Conservation (phyloP, 805 yeast genomes). For the Yamadazyma olivae region DNA sequence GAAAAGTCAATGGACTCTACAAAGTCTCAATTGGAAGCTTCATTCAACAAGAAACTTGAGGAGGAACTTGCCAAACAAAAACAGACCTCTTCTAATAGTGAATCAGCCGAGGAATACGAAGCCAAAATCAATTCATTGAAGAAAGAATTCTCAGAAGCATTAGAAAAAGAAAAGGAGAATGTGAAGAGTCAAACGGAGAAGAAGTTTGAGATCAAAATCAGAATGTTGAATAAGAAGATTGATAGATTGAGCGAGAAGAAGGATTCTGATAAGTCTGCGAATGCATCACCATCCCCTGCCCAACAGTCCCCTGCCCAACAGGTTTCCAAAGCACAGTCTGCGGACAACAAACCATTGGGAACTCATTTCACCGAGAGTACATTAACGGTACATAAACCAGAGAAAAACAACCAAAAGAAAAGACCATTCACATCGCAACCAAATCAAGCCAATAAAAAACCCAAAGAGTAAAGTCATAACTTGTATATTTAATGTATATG, state of each 20-base stretch:
- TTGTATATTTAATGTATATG: constrained; percentile 1
- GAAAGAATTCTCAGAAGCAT: constrained; percentile 16
- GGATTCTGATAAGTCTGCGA: too few relatives aligned
- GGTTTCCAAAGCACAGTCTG: background rate
- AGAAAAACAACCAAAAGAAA: constrained; percentile 12
- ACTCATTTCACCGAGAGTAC: constrained; percentile 20
- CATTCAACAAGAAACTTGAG: constrained; percentile 20
- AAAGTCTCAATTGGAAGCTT: constrained; percentile 14
- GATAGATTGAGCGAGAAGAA: constrained; percentile 36
- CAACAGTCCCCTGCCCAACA: too few relatives aligned
- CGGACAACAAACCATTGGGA: constrained; percentile 1
- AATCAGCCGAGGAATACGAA: constrained; percentile 13
- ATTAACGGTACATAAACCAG: constrained; percentile 30
- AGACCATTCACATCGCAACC: constrained; percentile 13
- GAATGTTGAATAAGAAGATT: constrained; percentile 52
- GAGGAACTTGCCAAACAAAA: constrained; percentile 21
- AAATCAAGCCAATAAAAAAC: constrained; percentile 14
- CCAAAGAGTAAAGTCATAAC: constrained; percentile 13
- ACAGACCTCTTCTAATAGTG: constrained; percentile 20
- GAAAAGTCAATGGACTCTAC: constrained; percentile 13
- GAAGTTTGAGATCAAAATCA: constrained; percentile 56
- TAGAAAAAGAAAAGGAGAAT: constrained; percentile 30
- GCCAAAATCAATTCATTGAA: constrained; percentile 10
- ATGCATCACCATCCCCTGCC: too few relatives aligned
- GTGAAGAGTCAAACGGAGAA: constrained; percentile 51